Evolutionary conservation across 257 asterid genomes (phyloP), one percentile per base, ranked within the genome.

Genomic region (Nicotiana tomentosiformis): DNA sequence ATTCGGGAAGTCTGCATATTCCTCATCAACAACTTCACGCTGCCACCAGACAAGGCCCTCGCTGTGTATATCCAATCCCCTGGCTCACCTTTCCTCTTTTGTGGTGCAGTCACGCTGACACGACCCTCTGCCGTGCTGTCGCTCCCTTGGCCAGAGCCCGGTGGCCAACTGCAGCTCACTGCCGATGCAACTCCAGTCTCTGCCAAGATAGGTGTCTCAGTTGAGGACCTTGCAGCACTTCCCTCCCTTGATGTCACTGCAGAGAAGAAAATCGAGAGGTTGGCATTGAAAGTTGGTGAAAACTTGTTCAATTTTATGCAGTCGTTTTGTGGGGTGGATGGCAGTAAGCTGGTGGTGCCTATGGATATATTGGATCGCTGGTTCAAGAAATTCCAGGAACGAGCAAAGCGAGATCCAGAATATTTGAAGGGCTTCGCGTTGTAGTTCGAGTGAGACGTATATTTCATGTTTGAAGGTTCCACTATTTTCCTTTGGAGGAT

Each of bases 351-450:
- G 53, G 89, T 94, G 29, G 99, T 96, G 88, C 99, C 99, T 9
- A 96, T 89, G 93, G 99, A 96, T 90, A 93, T 96, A 62, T 62
- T 96, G 91, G 98, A 93, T 78, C 87, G 98, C 32, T 96, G 99
- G 99, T 96, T 96, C 84, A 94, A 93, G 98, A 96, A 93, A 91
- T 93, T 96, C 80, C 99, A 92, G 87, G 98, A 95, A 65, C 87
- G 95, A 88, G 96, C 98, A 1, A 95, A 93, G 90, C 91, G 97
- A 64, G 99, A 95, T 82, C 98, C 97, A 0, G 97, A 94, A 83
- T 94, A 91, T 85, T 85, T 95, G 83, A 95, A 94, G 78, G 96
- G 99, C 46, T 95, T 95, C 78, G 97, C 94, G 11, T 84, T 89
- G 86, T 92, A 90, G 91, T 43, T 78, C n/a, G n/a, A 33, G 32